A percentile compares a stretch with the other conserved stretches of the same genome.
phyloP scores from a whole-genome alignment of 345 rosid species.

The Eucalyptus pumila region DNA sequence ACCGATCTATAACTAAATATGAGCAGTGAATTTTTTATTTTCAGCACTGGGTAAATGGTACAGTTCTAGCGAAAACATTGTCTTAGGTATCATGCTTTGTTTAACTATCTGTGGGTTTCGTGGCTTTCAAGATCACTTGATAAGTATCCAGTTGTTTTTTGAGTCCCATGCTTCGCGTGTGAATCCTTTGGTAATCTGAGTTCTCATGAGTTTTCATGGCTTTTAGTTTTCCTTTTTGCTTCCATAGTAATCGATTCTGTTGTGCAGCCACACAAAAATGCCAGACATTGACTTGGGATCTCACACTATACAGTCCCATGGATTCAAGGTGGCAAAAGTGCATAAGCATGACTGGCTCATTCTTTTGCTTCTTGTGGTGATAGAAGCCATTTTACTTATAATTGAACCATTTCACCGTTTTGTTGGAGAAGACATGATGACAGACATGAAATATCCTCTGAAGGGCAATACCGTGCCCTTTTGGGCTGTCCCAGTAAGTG shows the following conservation, averaged over 20 bases:
- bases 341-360: constrained; percentile 46
- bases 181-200: neutral
- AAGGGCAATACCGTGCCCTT: constrained; percentile 38
- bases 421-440: constrained; percentile 44
- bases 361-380: constrained; percentile 26
- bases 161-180: neutral
- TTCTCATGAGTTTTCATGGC: neutral
- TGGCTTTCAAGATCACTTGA: neutral
- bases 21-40: neutral
- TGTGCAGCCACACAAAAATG: constrained; percentile 7
- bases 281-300: constrained; percentile 18
- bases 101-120: neutral
- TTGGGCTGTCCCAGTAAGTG: constrained; percentile 52
- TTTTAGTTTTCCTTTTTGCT: neutral
- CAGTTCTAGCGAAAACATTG: neutral
- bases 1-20: neutral
- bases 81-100: neutral
- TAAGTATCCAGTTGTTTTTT: neutral
- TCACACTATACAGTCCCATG: constrained; percentile 37
- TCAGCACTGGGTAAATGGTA: neutral
- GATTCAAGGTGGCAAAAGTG: constrained; percentile 18
- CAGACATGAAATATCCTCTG: constrained; percentile 45
- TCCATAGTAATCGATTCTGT: neutral
- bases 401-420: constrained; percentile 62
- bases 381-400: constrained; percentile 22